Percentiles rank a stretch among this genome's conserved stretches.
These are phyloP conservation scores for Phytopythium kandeliae DNA, from an alignment of 352 stramenopile genomes.

Conservation along the genomic window DNA sequence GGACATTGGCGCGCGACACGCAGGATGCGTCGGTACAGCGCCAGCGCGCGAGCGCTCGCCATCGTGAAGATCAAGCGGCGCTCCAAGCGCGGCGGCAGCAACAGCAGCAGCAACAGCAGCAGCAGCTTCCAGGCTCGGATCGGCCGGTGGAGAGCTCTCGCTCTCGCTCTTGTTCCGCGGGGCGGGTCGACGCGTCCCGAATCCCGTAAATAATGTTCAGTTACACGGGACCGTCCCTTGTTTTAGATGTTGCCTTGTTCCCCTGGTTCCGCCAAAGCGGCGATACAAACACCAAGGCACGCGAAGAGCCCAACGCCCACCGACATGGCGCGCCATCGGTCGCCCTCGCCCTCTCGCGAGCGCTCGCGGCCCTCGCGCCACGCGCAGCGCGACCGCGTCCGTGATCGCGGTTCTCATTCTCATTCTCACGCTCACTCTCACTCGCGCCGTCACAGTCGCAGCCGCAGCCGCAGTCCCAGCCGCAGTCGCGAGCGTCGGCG, in stretches of 20 bases:
- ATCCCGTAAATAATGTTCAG: too few species aligned
- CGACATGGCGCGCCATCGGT: constrained; percentile 25
- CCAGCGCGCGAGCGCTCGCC: constrained; percentile 30
- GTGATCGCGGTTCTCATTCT: constrained; percentile 9
- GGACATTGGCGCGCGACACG: constrained; percentile 67
- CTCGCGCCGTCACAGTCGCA: constrained; percentile 20
- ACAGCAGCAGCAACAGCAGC: too few species aligned
- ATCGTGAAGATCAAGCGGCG: background rate
- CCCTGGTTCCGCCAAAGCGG: too few species aligned
- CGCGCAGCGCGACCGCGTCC: constrained; percentile 13
- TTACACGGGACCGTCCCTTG: background rate
- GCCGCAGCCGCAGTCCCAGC: constrained; percentile 15
- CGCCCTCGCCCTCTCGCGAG: constrained; percentile 23
- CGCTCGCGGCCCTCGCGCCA: constrained; percentile 15
- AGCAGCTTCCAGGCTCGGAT: too few species aligned
- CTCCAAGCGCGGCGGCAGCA: too few species aligned
- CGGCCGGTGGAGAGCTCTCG: too few species aligned
- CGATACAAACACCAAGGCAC: background rate
- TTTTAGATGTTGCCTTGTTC: too few species aligned
- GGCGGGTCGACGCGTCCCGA: too few species aligned
- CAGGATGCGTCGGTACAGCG: constrained; percentile 71
- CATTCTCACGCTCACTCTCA: background rate
- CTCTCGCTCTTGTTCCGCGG: too few species aligned
- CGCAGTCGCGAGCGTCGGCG: constrained; percentile 6
- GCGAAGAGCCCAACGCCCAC: background rate